Evolutionary conservation across 139 green algal genomes (phyloP).

Genomic region (Auxenochlorella protothecoides): DNA sequence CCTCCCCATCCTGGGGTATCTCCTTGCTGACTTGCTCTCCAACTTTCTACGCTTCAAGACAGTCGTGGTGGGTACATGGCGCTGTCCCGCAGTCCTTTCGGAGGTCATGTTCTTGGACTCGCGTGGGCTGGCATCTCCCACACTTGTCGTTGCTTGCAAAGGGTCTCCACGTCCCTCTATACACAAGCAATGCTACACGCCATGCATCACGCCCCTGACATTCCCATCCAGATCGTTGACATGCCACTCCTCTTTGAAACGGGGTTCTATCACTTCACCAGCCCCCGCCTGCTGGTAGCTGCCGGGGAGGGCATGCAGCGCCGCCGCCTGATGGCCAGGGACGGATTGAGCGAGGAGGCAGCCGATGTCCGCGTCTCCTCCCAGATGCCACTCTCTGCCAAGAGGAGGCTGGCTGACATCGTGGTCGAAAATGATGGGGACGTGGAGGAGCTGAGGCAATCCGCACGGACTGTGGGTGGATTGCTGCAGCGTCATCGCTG

Average conservation of each 20-base stretch:
- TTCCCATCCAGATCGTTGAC: constrained; percentile 50
- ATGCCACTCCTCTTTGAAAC: constrained; percentile 84
- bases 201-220: neutral
- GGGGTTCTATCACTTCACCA: constrained; percentile 21
- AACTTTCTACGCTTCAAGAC: constrained; percentile 33
- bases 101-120: no score
- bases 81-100: no score
- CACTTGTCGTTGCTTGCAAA: no score
- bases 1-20: constrained; percentile 37
- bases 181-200: no score
- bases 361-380: constrained; percentile 37
- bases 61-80: constrained; percentile 27
- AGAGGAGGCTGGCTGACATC: constrained; percentile 34
- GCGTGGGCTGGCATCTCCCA: no score
- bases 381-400: constrained; percentile 56
- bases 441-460: constrained; percentile 16
- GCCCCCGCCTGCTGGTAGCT: constrained; percentile 42
- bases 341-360: constrained; percentile 27
- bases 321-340: constrained; percentile 39
- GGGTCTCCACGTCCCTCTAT: no score
- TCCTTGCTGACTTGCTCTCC: constrained; percentile 31
- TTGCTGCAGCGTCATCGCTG: no score
- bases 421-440: constrained; percentile 51
- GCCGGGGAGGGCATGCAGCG: constrained; percentile 37
- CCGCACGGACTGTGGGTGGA: no score